phyloP scores from a whole-genome alignment of 2,329 filamentous ascomycete species.

The Aspergillus fructus region DNA sequence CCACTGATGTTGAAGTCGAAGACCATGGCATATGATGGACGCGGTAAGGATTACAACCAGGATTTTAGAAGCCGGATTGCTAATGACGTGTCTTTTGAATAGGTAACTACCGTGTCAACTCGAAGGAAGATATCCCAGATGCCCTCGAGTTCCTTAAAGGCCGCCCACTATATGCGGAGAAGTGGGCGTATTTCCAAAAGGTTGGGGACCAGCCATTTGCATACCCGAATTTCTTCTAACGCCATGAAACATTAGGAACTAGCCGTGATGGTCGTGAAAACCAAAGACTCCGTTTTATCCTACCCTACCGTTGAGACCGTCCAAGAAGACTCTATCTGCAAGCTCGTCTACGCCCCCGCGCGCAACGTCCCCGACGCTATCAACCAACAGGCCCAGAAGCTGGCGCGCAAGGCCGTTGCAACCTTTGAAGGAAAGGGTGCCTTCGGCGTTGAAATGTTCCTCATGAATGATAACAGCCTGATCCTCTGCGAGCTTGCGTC shows the following conservation, averaged over 20 bases:
- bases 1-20: slow-evolving; percentile 92
- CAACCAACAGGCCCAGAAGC: slow-evolving; percentile 65
- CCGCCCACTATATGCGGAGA: slow-evolving; percentile 80
- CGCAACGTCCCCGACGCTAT: slow-evolving; percentile 64
- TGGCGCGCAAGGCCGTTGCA: slow-evolving; percentile 76
- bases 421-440: slow-evolving; percentile 85
- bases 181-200: slow-evolving; percentile 79
- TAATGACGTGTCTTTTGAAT: background rate
- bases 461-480: slow-evolving; percentile 69
- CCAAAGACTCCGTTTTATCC: slow-evolving; percentile 69
- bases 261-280: slow-evolving; percentile 92
- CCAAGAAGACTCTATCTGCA: slow-evolving; percentile 94
- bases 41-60: slow-evolving; percentile 52
- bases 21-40: slow-evolving; percentile 90
- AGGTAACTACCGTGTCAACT: slow-evolving; percentile 67
- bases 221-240: slow-evolving; percentile 12
- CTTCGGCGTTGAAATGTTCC: slow-evolving; percentile 95
- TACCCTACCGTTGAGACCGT: slow-evolving; percentile 93
- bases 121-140: slow-evolving; percentile 58
- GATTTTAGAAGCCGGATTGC: background rate
- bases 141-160: slow-evolving; percentile 68
- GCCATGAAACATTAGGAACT: slow-evolving; percentile 57
- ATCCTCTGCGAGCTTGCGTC: slow-evolving; percentile 86
- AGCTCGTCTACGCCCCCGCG: slow-evolving; percentile 83
- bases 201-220: slow-evolving; percentile 21